A percentile compares a stretch with the other conserved stretches of the same genome.
These are phyloP conservation scores for Epicoccum nigrum DNA, from an alignment of 2,329 filamentous ascomycete species.

Conservation along the genomic window DNA sequence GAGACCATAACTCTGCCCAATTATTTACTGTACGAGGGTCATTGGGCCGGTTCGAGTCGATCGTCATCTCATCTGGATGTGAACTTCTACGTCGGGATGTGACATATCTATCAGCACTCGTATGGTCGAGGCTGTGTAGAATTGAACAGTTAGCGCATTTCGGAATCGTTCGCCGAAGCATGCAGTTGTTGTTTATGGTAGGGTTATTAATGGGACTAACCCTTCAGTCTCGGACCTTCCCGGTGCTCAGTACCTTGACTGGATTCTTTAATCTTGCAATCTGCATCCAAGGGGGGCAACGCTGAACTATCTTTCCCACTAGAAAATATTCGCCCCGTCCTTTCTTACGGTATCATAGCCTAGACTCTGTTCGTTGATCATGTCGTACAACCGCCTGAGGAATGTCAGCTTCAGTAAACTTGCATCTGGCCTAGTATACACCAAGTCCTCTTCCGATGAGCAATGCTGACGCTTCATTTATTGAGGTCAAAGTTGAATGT, in stretches of 20 bases:
- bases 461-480: background rate
- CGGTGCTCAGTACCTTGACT: too few relatives aligned
- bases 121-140: background rate
- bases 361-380: too few relatives aligned
- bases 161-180: background rate
- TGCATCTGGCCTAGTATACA: background rate
- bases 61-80: background rate
- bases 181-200: too few relatives aligned
- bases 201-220: too few relatives aligned
- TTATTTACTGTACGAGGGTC: background rate
- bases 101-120: background rate
- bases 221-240: too few relatives aligned
- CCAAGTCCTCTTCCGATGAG: conserved; percentile 7
- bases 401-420: too few relatives aligned
- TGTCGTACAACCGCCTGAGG: too few relatives aligned
- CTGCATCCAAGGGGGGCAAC: too few relatives aligned
- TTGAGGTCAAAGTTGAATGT: background rate
- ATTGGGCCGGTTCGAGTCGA: conserved; percentile 2
- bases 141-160: background rate
- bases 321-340: too few relatives aligned
- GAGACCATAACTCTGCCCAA: background rate
- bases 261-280: too few relatives aligned
- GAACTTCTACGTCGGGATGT: background rate
- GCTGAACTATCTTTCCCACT: too few relatives aligned
- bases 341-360: too few relatives aligned